These are phyloP conservation scores for Dichomitus squalens DNA, from an alignment of 1,284 basidiomycete genomes.

Conservation along the genomic window DNA sequence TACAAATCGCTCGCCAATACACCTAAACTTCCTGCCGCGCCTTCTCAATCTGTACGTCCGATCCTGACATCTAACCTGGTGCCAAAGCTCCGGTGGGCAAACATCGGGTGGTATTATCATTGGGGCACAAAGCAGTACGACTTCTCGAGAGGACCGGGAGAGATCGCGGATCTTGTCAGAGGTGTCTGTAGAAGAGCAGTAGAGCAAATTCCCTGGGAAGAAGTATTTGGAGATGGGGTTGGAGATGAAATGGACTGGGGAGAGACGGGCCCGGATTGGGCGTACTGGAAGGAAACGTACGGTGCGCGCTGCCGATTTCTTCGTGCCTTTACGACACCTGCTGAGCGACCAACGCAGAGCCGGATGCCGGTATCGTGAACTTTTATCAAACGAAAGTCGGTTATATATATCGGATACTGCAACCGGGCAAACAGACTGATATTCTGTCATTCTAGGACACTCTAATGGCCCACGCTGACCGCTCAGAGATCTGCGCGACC, in stretches of 20 bases:
- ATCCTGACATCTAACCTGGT: conserved; percentile 54
- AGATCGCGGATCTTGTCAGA: conserved; percentile 58
- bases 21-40: conserved; percentile 58
- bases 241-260: conserved; percentile 48
- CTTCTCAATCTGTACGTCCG: conserved; percentile 57
- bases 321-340: neutral
- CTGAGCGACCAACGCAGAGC: conserved; percentile 49
- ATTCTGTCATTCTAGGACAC: conserved; percentile 61
- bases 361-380: conserved; percentile 93
- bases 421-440: neutral
- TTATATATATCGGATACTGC: neutral
- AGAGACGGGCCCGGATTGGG: conserved; percentile 58
- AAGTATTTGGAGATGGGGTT: conserved; percentile 50
- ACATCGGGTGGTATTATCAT: conserved; percentile 91
- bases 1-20: conserved; percentile 47
- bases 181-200: conserved; percentile 68
- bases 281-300: conserved; percentile 73
- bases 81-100: conserved; percentile 86
- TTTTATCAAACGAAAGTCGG: conserved; percentile 78
- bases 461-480: conserved; percentile 92
- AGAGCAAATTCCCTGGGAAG: conserved; percentile 63
- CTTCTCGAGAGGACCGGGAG: conserved; percentile 67
- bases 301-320: conserved; percentile 44
- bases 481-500: conserved; percentile 83
- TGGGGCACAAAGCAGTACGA: conserved; percentile 94